These are phyloP conservation scores for Monilinia fructigena DNA, from an alignment of 2,329 filamentous ascomycete species.

Conservation along the genomic window DNA sequence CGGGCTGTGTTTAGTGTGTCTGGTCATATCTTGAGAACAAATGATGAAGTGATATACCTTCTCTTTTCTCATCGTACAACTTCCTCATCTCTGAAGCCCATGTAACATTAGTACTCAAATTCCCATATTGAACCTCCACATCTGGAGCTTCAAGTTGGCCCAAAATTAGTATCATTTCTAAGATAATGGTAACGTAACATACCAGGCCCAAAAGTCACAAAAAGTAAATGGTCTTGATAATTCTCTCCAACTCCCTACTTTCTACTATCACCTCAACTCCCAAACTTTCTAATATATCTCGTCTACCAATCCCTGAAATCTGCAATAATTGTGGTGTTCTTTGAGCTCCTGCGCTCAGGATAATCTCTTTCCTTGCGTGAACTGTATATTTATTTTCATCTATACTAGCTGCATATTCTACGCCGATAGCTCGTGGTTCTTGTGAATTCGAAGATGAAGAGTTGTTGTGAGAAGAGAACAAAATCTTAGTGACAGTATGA, in stretches of 20 bases:
- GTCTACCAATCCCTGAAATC: slow-evolving; percentile 51
- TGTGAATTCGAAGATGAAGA: neutral
- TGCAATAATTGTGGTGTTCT: slow-evolving; percentile 53
- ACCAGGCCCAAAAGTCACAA: neutral
- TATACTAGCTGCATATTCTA: neutral
- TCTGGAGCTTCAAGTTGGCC: neutral
- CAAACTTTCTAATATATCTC: slow-evolving; percentile 45
- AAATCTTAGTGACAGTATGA: slow-evolving; percentile 11
- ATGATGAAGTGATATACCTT: neutral
- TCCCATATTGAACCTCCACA: slow-evolving; percentile 9
- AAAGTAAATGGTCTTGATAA: slow-evolving; percentile 45
- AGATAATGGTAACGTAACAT: neutral
- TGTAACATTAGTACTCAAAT: slow-evolving; percentile 21
- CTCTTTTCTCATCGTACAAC: slow-evolving; percentile 18
- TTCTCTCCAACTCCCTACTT: slow-evolving; percentile 52
- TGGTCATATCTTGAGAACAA: accelerated
- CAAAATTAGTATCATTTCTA: neutral
- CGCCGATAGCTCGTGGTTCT: neutral
- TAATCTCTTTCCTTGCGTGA: slow-evolving; percentile 44
- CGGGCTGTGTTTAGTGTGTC: neutral
- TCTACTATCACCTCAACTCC: slow-evolving; percentile 46
- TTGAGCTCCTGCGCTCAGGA: slow-evolving; percentile 50
- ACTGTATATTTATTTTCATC: slow-evolving; percentile 25
- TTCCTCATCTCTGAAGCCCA: slow-evolving; percentile 19
- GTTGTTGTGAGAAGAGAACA: slow-evolving; percentile 1